These are phyloP conservation scores for Metschnikowia cubensis DNA, from an alignment of 805 yeast genomes.

Conservation along the genomic window DNA sequence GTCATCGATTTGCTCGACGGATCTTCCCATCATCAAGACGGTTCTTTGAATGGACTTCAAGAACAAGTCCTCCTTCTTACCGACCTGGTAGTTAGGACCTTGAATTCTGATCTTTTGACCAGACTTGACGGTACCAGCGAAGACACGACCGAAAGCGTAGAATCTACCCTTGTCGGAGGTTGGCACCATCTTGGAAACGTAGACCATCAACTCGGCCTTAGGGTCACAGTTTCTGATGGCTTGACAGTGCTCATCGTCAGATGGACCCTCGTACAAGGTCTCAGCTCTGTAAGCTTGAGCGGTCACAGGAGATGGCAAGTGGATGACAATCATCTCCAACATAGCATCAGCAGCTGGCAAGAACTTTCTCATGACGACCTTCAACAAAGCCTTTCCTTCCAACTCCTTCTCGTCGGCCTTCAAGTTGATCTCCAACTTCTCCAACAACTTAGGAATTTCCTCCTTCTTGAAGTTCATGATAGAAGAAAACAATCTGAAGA, in stretches of 20 bases:
- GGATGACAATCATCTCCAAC: slow-evolving; percentile 96
- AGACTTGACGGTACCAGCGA: slow-evolving; percentile 98
- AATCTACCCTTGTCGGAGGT: slow-evolving; percentile 99
- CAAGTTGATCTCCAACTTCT: slow-evolving; percentile 88
- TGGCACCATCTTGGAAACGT: slow-evolving; percentile 99
- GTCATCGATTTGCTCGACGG: slow-evolving; percentile 96
- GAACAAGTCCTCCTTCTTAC: slow-evolving; percentile 97
- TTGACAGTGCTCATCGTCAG: slow-evolving; percentile 82
- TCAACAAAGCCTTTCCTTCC: slow-evolving; percentile 97
- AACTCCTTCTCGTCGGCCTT: slow-evolving; percentile 97
- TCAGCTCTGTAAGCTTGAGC: slow-evolving; percentile 99
- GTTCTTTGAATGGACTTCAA: slow-evolving; percentile 97
- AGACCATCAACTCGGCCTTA: slow-evolving; percentile 94
- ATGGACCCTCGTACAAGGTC: slow-evolving; percentile 98
- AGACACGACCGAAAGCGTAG: slow-evolving; percentile 99
- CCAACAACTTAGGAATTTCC: slow-evolving; percentile 86
- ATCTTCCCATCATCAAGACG: slow-evolving; percentile 99
- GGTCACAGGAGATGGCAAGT: slow-evolving; percentile 99
- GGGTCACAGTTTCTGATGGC: slow-evolving; percentile 99
- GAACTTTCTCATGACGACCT: slow-evolving; percentile 99
- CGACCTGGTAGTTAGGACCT: slow-evolving; percentile 99
- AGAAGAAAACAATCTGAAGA: slow-evolving; percentile 93
- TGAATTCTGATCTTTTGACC: slow-evolving; percentile 99
- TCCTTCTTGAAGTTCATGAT: slow-evolving; percentile 99
- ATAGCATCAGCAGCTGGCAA: slow-evolving; percentile 99